Evolutionary conservation across 768 basidiomycete species (phyloP), one percentile per base, ranked within the genome.

Genomic region (Boletus pseudo-olivaceus): DNA sequence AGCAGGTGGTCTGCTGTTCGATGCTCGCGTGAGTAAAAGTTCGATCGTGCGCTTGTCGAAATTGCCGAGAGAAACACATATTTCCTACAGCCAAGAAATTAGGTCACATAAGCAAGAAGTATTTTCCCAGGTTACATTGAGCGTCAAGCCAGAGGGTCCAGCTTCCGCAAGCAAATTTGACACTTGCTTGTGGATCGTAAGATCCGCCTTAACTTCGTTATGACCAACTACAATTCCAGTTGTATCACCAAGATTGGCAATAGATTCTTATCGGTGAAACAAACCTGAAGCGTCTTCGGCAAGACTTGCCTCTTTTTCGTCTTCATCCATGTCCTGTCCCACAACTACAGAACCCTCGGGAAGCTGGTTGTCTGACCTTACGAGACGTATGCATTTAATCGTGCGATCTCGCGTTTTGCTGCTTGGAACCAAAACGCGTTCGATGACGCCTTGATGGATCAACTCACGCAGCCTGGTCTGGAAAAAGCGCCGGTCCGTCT

Each of bases 11-110:
- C 75, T 76, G 54, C 66, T 76, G 62, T 78, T 84, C 59, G 84
- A 84, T 20, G 88, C 82, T 41, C 88, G 82, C 15, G 79, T 77
- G 32, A 94, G 78, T 26, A 92, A 72, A n/a, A 91, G 78, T 66
- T 96, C 93, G 46, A 94, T 77, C 1, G 87, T 91, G 27, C 93
- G 85, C 64, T 81, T 82, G 67, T 94, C 89, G 55, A 93, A 88
- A 56, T 83, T 76, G 59, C 82, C 79, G 19, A 93, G 75, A 30
- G 81, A 75, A 12, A 63, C 59, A 40, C 85, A 82, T 11, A 90
- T 71, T 65, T 88, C 86, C 90, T 91, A 52, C 12, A 57, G 17
- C 8, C 53, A 48, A 53, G 34, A 3, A 19, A 53, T 66, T 41
- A 55, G 55, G 45, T 17, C 45, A 45, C 35, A 11, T 30, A 42